Percentiles rank a stretch among this genome's conserved stretches.
These are phyloP conservation scores for Kregervanrija fluxuum DNA, from an alignment of 805 yeast genomes.

Conservation along the genomic window DNA sequence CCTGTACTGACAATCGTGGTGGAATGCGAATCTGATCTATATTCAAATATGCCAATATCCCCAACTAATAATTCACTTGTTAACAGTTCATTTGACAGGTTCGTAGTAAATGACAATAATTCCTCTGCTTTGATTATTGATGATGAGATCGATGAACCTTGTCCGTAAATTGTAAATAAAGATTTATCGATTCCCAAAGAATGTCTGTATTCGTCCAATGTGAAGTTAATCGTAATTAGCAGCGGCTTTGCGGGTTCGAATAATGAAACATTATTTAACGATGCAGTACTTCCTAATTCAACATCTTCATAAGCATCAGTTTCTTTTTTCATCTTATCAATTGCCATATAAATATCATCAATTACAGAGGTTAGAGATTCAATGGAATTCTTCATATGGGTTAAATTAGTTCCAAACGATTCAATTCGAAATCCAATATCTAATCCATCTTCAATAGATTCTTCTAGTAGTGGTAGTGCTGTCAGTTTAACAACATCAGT, in stretches of 20 bases:
- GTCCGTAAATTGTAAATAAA: constrained; percentile 13
- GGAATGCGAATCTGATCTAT: constrained; percentile 8
- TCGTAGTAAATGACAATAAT: constrained; percentile 17
- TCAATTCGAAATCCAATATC: constrained; percentile 17
- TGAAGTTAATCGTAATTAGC: constrained; percentile 14
- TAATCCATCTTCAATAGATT: constrained; percentile 12
- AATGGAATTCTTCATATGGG: constrained; percentile 2
- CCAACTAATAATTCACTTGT: constrained; percentile 7
- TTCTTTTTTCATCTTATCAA: neutral
- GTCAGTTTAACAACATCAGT: constrained; percentile 10
- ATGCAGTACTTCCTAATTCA: constrained; percentile 5
- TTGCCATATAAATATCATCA: constrained; percentile 2
- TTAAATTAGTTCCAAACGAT: constrained; percentile 11
- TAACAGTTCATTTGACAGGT: constrained; percentile 7
- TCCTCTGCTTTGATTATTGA: constrained; percentile 12
- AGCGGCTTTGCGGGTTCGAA: constrained; percentile 8
- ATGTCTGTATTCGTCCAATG: constrained; percentile 15
- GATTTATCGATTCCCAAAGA: constrained; percentile 19
- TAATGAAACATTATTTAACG: constrained; percentile 2
- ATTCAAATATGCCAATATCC: constrained; percentile 9
- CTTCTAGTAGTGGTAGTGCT: constrained; percentile 11
- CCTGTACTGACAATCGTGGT: constrained; percentile 18
- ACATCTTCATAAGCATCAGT: neutral
- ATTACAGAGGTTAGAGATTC: constrained; percentile 1
- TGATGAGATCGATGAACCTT: constrained; percentile 10